Base-by-base conservation (phyloP, 306 rosid genomes). In the Cercis canadensis region DNA sequence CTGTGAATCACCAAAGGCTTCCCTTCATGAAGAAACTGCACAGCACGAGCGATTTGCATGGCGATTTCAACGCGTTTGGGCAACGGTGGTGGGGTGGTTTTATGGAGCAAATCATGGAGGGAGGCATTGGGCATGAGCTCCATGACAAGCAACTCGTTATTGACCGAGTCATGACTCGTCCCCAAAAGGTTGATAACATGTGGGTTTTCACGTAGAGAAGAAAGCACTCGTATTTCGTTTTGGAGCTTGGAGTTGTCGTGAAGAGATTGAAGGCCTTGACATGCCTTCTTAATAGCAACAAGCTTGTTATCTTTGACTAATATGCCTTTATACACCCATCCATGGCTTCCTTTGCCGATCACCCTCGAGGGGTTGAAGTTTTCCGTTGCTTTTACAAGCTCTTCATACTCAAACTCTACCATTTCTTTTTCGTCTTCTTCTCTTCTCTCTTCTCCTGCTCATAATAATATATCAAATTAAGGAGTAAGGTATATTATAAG, bases 291-390 rank as follows among this genome's bases (percentile, higher is more conserved):
- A 1, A 88, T 39, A 0, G 87, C 94, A 9, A 88, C 84, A 1
- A 71, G 16, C 0, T 16, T 55, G 40, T 70, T n/a, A 50, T 71
- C 53, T 13, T 61, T 58, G 31, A 29, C 5, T 34, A 83, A 51
- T 2, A 19, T 14, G 13, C 70, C 94, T 66, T 69, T 75, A 65
- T 70, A 86, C 2, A 88, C 87, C 40, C 24, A 72, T 7, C 94
- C 90, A 49, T 86, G 90, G 75, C 89, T 81, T 69, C 94, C 94
- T 82, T 73, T 88, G 7, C 95, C 91, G 4, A 86, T 46, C 8
- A 86, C 62, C 33, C 18, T 78, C 2, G 63, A 31, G 0, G 80
- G 55, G 58, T 84, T 78, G 79, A 86, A 89, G 11, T 74, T 74
- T 11, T 76, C 77, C 3, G 89, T 89, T 16, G 82, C 85, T 36